phyloP scores from a whole-genome alignment of 2,329 filamentous ascomycete genomes.

The Nemania bipapillata region DNA sequence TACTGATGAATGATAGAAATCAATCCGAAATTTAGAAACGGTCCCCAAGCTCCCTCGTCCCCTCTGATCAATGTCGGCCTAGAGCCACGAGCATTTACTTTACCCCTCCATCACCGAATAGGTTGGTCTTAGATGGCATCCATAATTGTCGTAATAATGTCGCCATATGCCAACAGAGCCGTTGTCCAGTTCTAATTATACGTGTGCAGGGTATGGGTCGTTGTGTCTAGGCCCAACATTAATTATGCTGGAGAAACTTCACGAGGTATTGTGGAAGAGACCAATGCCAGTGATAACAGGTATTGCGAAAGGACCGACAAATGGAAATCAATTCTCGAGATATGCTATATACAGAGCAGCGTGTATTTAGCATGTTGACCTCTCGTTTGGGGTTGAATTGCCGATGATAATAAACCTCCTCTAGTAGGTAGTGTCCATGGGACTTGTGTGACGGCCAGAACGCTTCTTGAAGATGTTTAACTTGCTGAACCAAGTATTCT shows the following conservation, averaged over 20 bases:
- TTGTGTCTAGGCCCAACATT: not conserved
- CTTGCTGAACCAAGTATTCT: not conserved
- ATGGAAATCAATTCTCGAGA: not conserved
- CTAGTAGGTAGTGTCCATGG: not conserved
- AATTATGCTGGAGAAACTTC: slow-evolving; percentile 7
- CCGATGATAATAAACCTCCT: not conserved
- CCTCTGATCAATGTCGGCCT: not conserved
- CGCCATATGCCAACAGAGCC: not conserved
- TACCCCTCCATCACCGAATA: not conserved
- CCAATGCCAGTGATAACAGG: not conserved
- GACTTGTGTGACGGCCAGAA: not conserved
- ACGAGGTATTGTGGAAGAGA: not conserved
- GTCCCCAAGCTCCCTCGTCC: not conserved
- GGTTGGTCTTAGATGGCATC: not conserved
- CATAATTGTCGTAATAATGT: too few species aligned
- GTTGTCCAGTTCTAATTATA: not conserved
- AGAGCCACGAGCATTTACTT: not conserved
- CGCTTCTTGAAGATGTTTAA: slow-evolving; percentile 30
- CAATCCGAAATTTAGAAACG: not conserved
- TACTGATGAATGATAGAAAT: not conserved
- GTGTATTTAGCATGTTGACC: too few species aligned
- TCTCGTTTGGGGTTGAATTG: too few species aligned
- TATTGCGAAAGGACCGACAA: not conserved
- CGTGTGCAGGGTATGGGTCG: not conserved
- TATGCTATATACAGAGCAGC: too few species aligned